Evolutionary conservation across 331 rosid species (phyloP).

Genomic region (Dryas integrifolia): DNA sequence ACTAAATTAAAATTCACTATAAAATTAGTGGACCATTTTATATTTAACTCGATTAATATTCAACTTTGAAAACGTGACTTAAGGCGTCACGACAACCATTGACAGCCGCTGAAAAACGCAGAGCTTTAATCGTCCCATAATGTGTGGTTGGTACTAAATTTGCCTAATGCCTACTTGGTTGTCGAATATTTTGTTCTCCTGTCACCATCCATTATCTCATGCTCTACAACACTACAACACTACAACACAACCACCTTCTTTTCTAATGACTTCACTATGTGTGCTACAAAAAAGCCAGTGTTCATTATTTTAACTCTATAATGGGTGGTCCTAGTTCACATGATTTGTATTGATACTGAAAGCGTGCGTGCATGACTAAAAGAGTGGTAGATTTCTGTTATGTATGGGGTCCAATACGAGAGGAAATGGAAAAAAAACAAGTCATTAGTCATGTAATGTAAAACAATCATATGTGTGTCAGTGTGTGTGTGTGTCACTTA

Average conservation of each 20-base stretch:
- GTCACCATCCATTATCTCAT: slow-evolving; percentile 11
- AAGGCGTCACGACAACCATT: background rate
- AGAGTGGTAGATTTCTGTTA: too few relatives aligned
- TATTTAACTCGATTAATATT: too few relatives aligned
- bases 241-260: background rate
- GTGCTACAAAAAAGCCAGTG: background rate
- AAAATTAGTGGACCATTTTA: too few relatives aligned
- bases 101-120: background rate
- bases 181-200: slow-evolving; percentile 1
- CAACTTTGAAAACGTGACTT: background rate
- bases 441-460: too few relatives aligned
- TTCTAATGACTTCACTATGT: background rate
- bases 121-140: background rate
- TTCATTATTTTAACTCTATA: background rate
- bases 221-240: background rate
- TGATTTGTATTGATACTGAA: too few relatives aligned
- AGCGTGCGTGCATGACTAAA: too few relatives aligned
- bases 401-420: too few relatives aligned
- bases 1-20: too few relatives aligned
- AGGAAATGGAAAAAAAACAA: too few relatives aligned
- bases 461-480: too few relatives aligned
- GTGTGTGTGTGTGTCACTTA: background rate
- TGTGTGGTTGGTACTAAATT: background rate
- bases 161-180: background rate
- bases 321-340: too few relatives aligned